These are phyloP conservation scores for Paxillus involutus DNA, from an alignment of 768 basidiomycete species.

Conservation along the genomic window DNA sequence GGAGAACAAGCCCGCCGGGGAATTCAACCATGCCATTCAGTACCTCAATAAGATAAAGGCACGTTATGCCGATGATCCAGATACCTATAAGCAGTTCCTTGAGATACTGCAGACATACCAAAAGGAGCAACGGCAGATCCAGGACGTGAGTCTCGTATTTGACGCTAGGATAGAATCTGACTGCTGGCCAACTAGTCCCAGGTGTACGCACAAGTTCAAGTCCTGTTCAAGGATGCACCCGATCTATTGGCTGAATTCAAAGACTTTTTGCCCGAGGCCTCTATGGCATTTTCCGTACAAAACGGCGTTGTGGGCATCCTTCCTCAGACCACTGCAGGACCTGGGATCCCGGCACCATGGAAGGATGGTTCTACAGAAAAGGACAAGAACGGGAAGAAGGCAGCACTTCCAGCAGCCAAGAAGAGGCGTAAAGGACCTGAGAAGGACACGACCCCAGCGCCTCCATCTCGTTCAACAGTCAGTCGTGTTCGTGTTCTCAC, in stretches of 20 bases:
- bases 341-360: slow-evolving; percentile 38
- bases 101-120: slow-evolving; percentile 88
- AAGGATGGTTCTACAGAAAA: slow-evolving; percentile 34
- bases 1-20: slow-evolving; percentile 55
- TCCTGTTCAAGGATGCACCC: slow-evolving; percentile 77
- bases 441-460: slow-evolving; percentile 66
- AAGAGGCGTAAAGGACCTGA: slow-evolving; percentile 64
- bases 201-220: slow-evolving; percentile 79
- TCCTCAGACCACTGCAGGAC: slow-evolving; percentile 44
- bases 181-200: slow-evolving; percentile 47
- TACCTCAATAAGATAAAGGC: slow-evolving; percentile 99
- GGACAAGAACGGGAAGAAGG: slow-evolving; percentile 45
- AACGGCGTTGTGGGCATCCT: slow-evolving; percentile 47
- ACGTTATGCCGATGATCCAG: slow-evolving; percentile 84
- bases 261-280: slow-evolving; percentile 72
- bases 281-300: slow-evolving; percentile 41
- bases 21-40: slow-evolving; percentile 94
- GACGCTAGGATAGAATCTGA: slow-evolving; percentile 7
- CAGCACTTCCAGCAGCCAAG: slow-evolving; percentile 40
- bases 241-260: slow-evolving; percentile 82
- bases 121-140: slow-evolving; percentile 73
- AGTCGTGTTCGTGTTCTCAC: slow-evolving; percentile 42
- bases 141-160: slow-evolving; percentile 55
- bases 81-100: slow-evolving; percentile 88
- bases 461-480: slow-evolving; percentile 47